Conservation (phyloP, 352 stramenopile species). For the Globisporangium nunn region DNA sequence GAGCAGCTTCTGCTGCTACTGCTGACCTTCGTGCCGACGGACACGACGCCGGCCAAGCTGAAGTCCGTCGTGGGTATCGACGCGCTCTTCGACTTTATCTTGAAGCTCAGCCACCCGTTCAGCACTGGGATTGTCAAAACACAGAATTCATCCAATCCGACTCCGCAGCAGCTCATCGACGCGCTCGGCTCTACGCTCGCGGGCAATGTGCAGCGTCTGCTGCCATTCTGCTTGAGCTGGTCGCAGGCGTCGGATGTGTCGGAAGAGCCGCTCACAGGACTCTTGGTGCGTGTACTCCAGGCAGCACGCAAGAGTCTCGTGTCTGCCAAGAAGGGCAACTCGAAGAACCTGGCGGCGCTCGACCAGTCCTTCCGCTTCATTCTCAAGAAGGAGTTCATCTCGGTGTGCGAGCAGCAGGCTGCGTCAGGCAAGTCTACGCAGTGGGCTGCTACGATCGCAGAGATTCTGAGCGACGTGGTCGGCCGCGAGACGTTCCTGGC, state of each 20-base stretch:
- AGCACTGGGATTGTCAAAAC: conserved; percentile 16
- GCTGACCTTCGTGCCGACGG: conserved; percentile 32
- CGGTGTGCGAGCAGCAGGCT: conserved; percentile 21
- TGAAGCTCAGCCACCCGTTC: conserved; percentile 49
- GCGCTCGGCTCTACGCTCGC: conserved; percentile 39
- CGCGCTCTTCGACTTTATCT: conserved; percentile 36
- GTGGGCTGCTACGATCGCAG: conserved; percentile 30
- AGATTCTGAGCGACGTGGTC: conserved; percentile 42
- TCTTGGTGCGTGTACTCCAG: conserved; percentile 54
- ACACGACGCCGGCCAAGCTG: conserved; percentile 7
- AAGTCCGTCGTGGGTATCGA: conserved; percentile 18
- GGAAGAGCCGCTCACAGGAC: conserved; percentile 30
- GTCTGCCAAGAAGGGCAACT: conserved; percentile 24
- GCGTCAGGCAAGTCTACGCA: conserved; percentile 13
- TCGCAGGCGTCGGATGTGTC: conserved; percentile 43
- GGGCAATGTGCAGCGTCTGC: conserved; percentile 24
- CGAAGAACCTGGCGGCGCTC: conserved; percentile 31
- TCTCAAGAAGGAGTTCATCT: conserved; percentile 60
- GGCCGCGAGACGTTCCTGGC: conserved; percentile 28
- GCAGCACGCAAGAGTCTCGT: conserved; percentile 24
- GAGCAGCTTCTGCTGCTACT: conserved; percentile 57
- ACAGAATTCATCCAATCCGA: conserved; percentile 11
- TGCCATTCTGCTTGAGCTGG: conserved; percentile 63
- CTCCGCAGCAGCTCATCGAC: conserved; percentile 20
- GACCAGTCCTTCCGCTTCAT: conserved; percentile 49